phyloP scores from a whole-genome alignment of 768 basidiomycete genomes.

The Termitomyces eurrhizus region DNA sequence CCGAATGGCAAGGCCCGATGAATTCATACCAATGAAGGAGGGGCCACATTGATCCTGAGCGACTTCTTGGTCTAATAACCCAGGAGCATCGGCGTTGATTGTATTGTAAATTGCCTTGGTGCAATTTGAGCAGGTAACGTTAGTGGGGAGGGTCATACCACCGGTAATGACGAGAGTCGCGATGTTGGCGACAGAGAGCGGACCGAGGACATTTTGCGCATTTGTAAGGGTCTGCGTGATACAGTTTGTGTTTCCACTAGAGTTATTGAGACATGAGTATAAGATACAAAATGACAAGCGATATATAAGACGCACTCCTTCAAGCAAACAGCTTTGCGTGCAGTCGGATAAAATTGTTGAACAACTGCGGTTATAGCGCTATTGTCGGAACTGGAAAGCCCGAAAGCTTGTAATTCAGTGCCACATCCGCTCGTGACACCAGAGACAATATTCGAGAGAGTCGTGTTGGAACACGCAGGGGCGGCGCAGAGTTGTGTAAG shows the following conservation, averaged over 20 bases:
- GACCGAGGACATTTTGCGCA: slow-evolving; percentile 38
- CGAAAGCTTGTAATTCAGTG: slow-evolving; percentile 30
- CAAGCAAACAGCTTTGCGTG: slow-evolving; percentile 55
- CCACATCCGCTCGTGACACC: slow-evolving; percentile 49
- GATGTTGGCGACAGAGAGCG: slow-evolving; percentile 33
- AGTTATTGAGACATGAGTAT: background rate
- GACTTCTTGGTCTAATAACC: slow-evolving; percentile 20
- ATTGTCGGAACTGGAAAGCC: slow-evolving; percentile 18
- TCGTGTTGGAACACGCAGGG: slow-evolving; percentile 53
- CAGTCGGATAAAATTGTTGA: slow-evolving; percentile 52
- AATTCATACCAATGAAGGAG: slow-evolving; percentile 45
- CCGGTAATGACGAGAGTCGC: slow-evolving; percentile 11
- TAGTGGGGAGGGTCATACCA: slow-evolving; percentile 23
- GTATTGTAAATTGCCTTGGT: slow-evolving; percentile 49
- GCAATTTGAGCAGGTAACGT: slow-evolving; percentile 51
- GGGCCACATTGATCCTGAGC: slow-evolving; percentile 44
- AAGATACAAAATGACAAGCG: background rate
- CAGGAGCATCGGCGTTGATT: slow-evolving; percentile 31
- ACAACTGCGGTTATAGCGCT: slow-evolving; percentile 32
- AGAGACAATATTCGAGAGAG: slow-evolving; percentile 49
- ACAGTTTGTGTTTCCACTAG: slow-evolving; percentile 43
- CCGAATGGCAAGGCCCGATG: background rate
- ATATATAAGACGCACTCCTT: slow-evolving; percentile 48
- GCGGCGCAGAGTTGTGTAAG: slow-evolving; percentile 50
- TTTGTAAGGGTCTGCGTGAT: slow-evolving; percentile 51